Conservation (phyloP, 306 rosid genomes). For the Purshia tridentata region DNA sequence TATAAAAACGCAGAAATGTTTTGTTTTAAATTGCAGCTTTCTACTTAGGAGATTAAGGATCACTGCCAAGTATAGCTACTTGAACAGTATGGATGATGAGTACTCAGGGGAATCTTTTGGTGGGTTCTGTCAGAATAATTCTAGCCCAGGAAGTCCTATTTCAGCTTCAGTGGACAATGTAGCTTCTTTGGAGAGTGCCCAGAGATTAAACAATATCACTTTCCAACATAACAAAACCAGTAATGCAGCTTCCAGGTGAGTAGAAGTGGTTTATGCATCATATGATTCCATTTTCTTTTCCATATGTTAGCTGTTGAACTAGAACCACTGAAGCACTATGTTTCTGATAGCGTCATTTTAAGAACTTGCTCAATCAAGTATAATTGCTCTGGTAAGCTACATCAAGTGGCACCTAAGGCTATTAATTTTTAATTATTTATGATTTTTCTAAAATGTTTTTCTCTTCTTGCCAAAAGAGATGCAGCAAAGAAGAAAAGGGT, state of each 20-base stretch:
- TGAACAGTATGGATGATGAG: constrained; percentile 20
- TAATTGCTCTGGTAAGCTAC: background rate
- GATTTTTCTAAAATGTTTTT: background rate
- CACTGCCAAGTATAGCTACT: background rate
- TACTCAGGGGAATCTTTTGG: background rate
- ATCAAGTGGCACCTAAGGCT: background rate
- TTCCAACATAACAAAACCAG: background rate
- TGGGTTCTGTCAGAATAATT: constrained; percentile 2
- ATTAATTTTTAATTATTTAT: background rate
- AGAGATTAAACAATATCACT: constrained; percentile 8
- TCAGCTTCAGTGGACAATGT: constrained; percentile 5
- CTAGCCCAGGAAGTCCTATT: constrained; percentile 15
- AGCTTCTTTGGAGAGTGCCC: constrained; percentile 17
- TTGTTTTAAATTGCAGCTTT: background rate
- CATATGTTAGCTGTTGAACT: background rate
- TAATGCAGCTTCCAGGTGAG: constrained; percentile 17
- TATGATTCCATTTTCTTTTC: background rate
- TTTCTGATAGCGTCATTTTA: background rate
- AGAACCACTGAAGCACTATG: background rate
- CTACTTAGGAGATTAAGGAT: background rate
- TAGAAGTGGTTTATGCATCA: background rate
- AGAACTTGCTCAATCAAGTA: background rate
- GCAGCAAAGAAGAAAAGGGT: constrained; percentile 30
- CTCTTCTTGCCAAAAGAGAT: background rate
- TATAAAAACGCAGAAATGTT: background rate